These are phyloP conservation scores for Teratosphaeria gauchensis DNA, from an alignment of 2,329 filamentous ascomycete genomes.

Conservation along the genomic window DNA sequence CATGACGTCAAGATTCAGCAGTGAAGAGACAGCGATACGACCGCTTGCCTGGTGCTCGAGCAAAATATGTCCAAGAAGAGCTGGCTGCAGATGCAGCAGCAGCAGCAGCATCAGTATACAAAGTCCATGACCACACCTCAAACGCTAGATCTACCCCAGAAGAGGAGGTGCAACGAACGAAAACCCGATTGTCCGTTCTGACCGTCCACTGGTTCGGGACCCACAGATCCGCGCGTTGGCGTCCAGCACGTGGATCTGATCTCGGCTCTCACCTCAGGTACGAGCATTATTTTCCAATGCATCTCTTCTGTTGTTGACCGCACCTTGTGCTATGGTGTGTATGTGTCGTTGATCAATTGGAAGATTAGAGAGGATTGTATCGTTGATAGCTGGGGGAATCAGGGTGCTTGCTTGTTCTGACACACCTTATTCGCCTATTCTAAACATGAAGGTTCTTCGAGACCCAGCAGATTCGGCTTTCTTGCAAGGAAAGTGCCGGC, in stretches of 20 bases:
- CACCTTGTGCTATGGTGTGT: background rate
- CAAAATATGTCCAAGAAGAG: background rate
- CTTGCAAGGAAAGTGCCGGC: background rate
- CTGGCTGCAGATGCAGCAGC: background rate
- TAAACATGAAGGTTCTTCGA: background rate
- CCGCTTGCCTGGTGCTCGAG: background rate
- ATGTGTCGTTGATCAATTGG: background rate
- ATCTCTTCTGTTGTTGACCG: background rate
- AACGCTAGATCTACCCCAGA: background rate
- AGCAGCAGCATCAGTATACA: background rate
- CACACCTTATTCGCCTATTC: background rate
- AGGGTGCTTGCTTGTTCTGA: background rate
- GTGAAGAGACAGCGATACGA: background rate
- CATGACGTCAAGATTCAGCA: background rate
- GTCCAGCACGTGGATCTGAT: background rate
- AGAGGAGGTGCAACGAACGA: background rate
- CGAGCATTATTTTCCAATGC: background rate
- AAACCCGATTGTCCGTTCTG: background rate
- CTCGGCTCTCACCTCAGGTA: too few species aligned
- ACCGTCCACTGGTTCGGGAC: background rate
- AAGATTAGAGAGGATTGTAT: background rate
- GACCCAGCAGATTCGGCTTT: background rate
- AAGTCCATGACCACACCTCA: background rate
- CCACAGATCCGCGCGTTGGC: background rate
- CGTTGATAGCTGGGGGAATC: background rate